Evolutionary conservation across 306 rosid genomes (phyloP).

Genomic region (Quercus robur): DNA sequence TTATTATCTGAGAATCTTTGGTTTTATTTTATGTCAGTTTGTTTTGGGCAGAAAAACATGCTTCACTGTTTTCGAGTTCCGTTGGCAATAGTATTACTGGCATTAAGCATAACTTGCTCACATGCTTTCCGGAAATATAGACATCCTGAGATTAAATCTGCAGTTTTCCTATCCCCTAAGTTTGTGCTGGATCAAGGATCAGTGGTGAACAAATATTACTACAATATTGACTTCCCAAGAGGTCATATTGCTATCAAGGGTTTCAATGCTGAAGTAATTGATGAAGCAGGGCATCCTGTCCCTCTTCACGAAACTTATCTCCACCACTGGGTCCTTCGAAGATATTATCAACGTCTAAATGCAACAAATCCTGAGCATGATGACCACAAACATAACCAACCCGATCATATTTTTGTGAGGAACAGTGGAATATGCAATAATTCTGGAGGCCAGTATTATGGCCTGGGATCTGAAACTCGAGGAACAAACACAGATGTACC

Average conservation of each 20-base stretch:
- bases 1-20: not conserved
- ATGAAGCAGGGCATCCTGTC: slow-evolving; percentile 49
- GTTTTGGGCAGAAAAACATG: slow-evolving; percentile 40
- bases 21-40: too few relatives aligned
- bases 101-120: slow-evolving; percentile 14
- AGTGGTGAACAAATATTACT: slow-evolving; percentile 36
- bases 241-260: slow-evolving; percentile 70
- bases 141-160: slow-evolving; percentile 31
- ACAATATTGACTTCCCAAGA: slow-evolving; percentile 50
- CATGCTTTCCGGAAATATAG: slow-evolving; percentile 19
- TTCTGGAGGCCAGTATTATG: slow-evolving; percentile 41
- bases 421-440: slow-evolving; percentile 51
- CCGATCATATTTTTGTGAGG: slow-evolving; percentile 19
- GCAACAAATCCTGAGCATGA: slow-evolving; percentile 2
- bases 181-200: slow-evolving; percentile 64
- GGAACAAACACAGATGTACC: slow-evolving; percentile 54
- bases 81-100: slow-evolving; percentile 24
- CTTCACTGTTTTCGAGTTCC: slow-evolving; percentile 6
- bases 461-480: slow-evolving; percentile 72
- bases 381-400: not conserved
- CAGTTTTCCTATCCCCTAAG: slow-evolving; percentile 50
- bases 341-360: slow-evolving; percentile 25
- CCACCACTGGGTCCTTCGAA: slow-evolving; percentile 55
- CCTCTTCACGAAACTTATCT: slow-evolving; percentile 77
- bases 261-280: slow-evolving; percentile 66